Evolutionary conservation across 176 grass and related monocot genomes (phyloP), one percentile per base, ranked within the genome.

Genomic region (Oropetium thomaeum): DNA sequence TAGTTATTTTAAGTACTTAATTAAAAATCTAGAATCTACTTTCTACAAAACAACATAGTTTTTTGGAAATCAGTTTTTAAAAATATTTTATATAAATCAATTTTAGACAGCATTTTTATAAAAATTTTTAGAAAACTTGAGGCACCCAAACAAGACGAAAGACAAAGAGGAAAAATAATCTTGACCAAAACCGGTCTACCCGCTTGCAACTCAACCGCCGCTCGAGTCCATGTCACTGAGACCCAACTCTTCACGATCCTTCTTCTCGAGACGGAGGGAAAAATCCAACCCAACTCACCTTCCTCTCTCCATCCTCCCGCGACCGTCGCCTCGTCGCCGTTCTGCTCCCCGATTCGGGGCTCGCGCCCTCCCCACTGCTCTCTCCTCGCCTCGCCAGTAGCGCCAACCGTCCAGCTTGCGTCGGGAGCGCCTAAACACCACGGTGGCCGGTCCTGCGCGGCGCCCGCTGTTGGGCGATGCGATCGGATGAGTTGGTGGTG

Each of bases 401-500:
- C 52, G 20, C 68, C 41, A 25, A 53, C 14, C 62, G 74, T 55
- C 70, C 3, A 68, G 86, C 45, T 84, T 29, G 57, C 39, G 33
- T 38, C 16, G 62, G 52, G 74, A 52, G 16, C 27, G 10, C 80
- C 27, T 26, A 34, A 11, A 22, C 62, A 69, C 62, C 69, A 79
- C 80, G 80, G 80, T 83, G 80, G 80, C 53, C 68, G 42, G 38
- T 45, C 62, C 53, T 44, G n/a, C 34, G 68, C 74, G 52, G 61
- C 27, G 74, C 80, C 52, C 80, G 53, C 75, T 55, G 57, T 83
- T 62, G 78, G 83, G 76, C 63, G 87, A 87, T 93, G 90, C 90
- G 84, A 79, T 90, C 87, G 90, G 80, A 89, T 89, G 90, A 93
- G 79, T 81, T 77, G 82, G 80, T 35, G 84, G 84, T 77, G 71